Conservation (phyloP, 116 monocot species). For the Dioscorea cayenensis region DNA sequence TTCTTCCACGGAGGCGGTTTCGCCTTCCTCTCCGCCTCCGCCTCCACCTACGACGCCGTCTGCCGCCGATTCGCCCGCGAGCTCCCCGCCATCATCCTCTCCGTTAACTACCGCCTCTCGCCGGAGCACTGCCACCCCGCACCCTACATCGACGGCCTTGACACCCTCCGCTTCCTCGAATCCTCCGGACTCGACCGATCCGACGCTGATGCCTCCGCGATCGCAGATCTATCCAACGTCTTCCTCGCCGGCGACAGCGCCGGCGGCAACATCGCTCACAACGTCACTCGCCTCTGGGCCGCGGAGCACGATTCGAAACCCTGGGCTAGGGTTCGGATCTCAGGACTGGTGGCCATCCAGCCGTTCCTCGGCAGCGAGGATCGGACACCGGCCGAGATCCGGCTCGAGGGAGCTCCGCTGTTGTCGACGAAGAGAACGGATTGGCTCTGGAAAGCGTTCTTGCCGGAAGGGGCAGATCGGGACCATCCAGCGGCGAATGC, state of each 20-base stretch:
- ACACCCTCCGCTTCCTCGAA: constrained; percentile 44
- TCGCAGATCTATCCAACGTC: constrained; percentile 24
- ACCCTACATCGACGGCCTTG: constrained; percentile 45
- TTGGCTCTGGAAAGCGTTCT: constrained; percentile 66
- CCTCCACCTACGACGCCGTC: constrained; percentile 24
- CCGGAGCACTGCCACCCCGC: constrained; percentile 52
- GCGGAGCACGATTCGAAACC: background rate
- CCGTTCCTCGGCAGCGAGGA: constrained; percentile 74
- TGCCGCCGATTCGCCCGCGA: constrained; percentile 37
- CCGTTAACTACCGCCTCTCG: constrained; percentile 60
- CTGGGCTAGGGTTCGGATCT: constrained; percentile 1
- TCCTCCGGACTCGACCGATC: constrained; percentile 1
- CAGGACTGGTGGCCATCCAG: constrained; percentile 50
- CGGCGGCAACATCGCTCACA: constrained; percentile 72
- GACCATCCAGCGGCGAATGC: constrained; percentile 52
- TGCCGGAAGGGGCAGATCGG: constrained; percentile 42
- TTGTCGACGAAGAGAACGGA: constrained; percentile 36
- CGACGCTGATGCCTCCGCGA: background rate
- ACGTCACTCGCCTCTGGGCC: constrained; percentile 42
- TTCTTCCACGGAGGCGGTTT: constrained; percentile 90
- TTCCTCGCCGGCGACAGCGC: constrained; percentile 74
- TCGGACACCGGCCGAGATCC: constrained; percentile 41
- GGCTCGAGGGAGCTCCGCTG: constrained; percentile 30
- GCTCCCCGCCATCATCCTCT: constrained; percentile 23
- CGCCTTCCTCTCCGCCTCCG: constrained; percentile 17